These are phyloP conservation scores for Bipolaris sorokiniana DNA, from an alignment of 2,329 filamentous ascomycete species.

Conservation along the genomic window DNA sequence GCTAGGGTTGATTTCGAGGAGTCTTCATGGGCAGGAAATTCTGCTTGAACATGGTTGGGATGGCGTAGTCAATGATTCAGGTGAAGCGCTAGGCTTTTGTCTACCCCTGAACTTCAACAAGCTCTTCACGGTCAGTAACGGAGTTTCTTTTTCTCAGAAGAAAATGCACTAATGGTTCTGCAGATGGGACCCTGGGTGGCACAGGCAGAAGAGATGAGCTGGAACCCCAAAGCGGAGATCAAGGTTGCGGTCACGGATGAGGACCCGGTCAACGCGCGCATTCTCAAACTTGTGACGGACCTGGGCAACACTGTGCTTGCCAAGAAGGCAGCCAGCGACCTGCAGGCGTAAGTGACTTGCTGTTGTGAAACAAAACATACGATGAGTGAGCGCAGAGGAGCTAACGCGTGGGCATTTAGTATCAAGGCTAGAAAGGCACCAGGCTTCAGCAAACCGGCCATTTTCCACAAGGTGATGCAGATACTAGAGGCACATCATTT, in stretches of 20 bases:
- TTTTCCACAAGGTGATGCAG: constrained; percentile 86
- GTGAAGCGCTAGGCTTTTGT: constrained; percentile 84
- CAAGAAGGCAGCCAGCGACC: constrained; percentile 82
- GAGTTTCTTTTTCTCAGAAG: not conserved
- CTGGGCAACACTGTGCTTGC: constrained; percentile 92
- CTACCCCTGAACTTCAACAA: constrained; percentile 79
- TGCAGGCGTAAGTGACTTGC: constrained; percentile 61
- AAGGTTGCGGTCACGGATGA: constrained; percentile 66
- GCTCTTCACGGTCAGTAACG: constrained; percentile 70
- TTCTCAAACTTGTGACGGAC: constrained; percentile 83
- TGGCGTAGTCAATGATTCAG: constrained; percentile 81
- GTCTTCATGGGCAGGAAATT: constrained; percentile 89
- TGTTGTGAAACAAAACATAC: not conserved
- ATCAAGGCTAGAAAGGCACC: constrained; percentile 76
- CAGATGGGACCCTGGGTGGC: constrained; percentile 50
- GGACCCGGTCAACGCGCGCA: constrained; percentile 71
- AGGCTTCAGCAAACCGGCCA: constrained; percentile 74
- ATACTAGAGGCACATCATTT: constrained; percentile 90
- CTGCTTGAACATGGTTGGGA: constrained; percentile 91
- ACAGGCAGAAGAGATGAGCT: constrained; percentile 37
- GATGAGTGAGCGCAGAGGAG: not conserved
- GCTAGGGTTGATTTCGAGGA: constrained; percentile 87
- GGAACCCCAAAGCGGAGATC: constrained; percentile 47
- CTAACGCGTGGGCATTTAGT: constrained; percentile 52
- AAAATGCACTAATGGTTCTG: constrained; percentile 22